Evolutionary conservation across 768 basidiomycete species (phyloP).

Genomic region (Trametes maxima): DNA sequence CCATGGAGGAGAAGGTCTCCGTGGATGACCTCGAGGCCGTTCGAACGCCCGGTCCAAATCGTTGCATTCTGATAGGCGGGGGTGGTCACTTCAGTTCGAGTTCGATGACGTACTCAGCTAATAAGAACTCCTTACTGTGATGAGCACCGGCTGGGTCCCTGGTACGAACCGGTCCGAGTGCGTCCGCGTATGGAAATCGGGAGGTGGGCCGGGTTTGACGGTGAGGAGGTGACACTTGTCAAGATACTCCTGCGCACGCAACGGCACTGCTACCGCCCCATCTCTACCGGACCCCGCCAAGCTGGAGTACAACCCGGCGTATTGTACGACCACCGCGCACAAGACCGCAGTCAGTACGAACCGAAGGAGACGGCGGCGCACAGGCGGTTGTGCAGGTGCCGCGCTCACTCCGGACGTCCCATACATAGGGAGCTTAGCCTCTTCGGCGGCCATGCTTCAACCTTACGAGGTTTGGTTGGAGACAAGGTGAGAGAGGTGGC

Average conservation of each 20-base stretch:
- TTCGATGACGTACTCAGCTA: too few relatives aligned
- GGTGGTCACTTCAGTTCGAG: too few relatives aligned
- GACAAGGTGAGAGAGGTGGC: background rate
- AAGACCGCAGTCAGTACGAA: background rate
- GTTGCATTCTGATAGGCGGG: conserved; percentile 53
- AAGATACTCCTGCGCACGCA: conserved; percentile 35
- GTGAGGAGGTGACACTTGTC: conserved; percentile 48
- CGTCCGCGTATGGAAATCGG: conserved; percentile 50
- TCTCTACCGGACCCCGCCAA: background rate
- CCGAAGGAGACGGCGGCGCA: background rate
- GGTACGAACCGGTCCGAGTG: conserved; percentile 67
- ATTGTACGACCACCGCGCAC: background rate
- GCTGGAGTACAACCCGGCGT: background rate
- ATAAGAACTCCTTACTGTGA: conserved; percentile 5
- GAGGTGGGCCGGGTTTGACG: conserved; percentile 45
- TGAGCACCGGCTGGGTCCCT: conserved; percentile 61
- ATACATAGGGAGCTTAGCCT: conserved; percentile 4
- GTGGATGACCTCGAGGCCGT: conserved; percentile 65
- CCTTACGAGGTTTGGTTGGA: background rate
- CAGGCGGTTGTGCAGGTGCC: background rate
- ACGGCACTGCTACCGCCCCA: background rate
- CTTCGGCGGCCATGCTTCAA: background rate
- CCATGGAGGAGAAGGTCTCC: conserved; percentile 73
- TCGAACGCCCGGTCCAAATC: conserved; percentile 78
- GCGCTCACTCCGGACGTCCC: background rate